Evolutionary conservation across 2,329 filamentous ascomycete genomes (phyloP).

Genomic region (Fusarium verticillioides): DNA sequence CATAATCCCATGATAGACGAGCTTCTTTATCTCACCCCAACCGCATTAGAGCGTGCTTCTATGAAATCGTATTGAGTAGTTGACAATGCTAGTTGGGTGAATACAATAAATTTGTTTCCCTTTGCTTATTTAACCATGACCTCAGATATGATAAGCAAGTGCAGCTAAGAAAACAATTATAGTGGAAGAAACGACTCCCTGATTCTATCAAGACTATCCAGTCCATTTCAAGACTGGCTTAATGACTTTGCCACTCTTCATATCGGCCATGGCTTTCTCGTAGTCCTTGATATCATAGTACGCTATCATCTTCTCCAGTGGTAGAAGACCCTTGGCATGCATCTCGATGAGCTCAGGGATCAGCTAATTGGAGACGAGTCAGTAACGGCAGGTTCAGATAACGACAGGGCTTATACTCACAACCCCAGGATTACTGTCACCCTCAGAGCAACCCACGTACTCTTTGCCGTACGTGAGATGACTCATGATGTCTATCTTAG

Average conservation of each 20-base stretch:
- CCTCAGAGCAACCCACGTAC: slow-evolving; percentile 25
- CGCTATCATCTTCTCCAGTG: slow-evolving; percentile 1
- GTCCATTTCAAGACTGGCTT: slow-evolving; percentile 6
- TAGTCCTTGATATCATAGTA: slow-evolving; percentile 3
- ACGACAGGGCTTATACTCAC: neutral
- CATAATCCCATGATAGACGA: neutral
- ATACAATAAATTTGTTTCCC: fast-evolving
- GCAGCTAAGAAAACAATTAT: fast-evolving
- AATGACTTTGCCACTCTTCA: neutral
- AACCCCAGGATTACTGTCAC: slow-evolving; percentile 9
- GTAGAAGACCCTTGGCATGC: neutral
- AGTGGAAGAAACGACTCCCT: fast-evolving
- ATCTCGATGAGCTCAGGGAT: slow-evolving; percentile 7
- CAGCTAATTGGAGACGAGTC: neutral
- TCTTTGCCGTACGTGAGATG: slow-evolving; percentile 22
- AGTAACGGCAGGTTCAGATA: neutral
- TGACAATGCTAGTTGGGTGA: fast-evolving
- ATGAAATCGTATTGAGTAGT: fast-evolving
- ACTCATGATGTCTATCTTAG: slow-evolving; percentile 15
- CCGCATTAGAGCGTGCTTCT: neutral
- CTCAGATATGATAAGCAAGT: fast-evolving
- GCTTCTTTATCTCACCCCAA: neutral
- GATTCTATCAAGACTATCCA: fast-evolving
- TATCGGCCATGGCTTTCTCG: neutral
- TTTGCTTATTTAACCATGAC: too few species aligned